Evolutionary conservation across 805 yeast species (phyloP), one percentile per base, ranked within the genome.

Genomic region (Sugiyamaella americana): DNA sequence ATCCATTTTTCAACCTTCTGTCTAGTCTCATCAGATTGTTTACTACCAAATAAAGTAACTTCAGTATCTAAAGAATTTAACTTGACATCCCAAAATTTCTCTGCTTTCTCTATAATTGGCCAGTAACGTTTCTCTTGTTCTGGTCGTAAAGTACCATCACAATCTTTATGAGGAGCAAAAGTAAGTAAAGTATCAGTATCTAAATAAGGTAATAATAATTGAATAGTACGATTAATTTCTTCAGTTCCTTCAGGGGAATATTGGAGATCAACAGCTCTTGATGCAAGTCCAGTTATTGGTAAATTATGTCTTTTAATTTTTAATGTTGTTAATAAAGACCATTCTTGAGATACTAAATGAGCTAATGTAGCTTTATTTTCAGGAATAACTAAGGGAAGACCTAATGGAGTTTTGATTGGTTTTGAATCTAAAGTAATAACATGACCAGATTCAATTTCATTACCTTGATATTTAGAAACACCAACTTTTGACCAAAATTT

Each of bases 111-210:
- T 23, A 87, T 84, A 36, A 91, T 69, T 0, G 96, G 96, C 48
- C 80, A 65, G 65, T 87, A 94, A 46, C 73, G 66, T 55, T 79
- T 78, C 53, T 87, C 82, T 65, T 93, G 98, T n/a, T 78, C 87
- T 34, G 69, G 63, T 59, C 98, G 75, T 51, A 93, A 71, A 37
- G 69, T 71, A 6, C 98, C 98, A 54, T 85, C 89, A 61, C 84
- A 87, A 62, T 91, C 98, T 37, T 70, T 72, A 8, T 57, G 54
- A 10, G 96, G 95, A 1, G 96, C 81, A 59, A 89, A 84, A 5
- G 91, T 87, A 44, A 93, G 72, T 52, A 95, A 70, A 1, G 98
- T 88, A 64, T 93, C 99, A 0, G 98, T 93, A 63, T 93, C 98
- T 49, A 94, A 70, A 60, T 89, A 93, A 46, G 89, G 79, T 58